Evolutionary conservation across 495 filamentous ascomycete species (phyloP), one percentile per base, ranked within the genome.

Genomic region (Monascus purpureus): DNA sequence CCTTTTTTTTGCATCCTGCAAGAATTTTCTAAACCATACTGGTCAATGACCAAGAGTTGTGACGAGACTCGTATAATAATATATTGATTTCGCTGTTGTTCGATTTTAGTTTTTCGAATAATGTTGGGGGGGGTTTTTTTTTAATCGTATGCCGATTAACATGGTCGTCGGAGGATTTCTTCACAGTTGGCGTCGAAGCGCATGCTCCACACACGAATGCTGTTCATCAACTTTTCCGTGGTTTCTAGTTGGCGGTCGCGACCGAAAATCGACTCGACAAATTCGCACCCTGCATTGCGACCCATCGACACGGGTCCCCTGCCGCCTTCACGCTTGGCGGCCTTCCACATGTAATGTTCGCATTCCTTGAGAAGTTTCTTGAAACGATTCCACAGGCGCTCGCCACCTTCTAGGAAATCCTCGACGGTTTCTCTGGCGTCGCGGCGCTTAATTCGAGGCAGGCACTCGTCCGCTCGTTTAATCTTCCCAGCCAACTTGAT

Each of bases 181-280:
- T 95, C 88, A 63, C 85, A 94, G 67, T 95, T 94, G 50, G 82
- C 82, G 49, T 95, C 87, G 50, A 95, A 97, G 13, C 90, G 77
- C 61, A 93, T 75, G 49, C 81, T 84, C 87, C 90, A 97, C 8
- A 88, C 67, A n/a, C 80, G 75, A 50, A 95, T 78, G 32, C 77
- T 77, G 40, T 80, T 73, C 90, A 96, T 95, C 58, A 96, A 68
- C 59, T 78, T 79, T 66, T 96, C 83, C n/a, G 90, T 95, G 51
- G 75, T 76, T 53, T 93, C 81, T 25, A 94, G 67, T 53, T 94
- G 80, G 33, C 87, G 76, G 49, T 95, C 90, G 38, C 80, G 75
- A 42, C 90, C 92, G 48, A 96, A 97, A 41, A 97, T 83, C 28
- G 87, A 83, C 49, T 95, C 82, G 46, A 97, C 88, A 50, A 97